These are phyloP conservation scores for Phtheirospermum japonicum DNA, from an alignment of 257 asterid genomes.

Conservation along the genomic window DNA sequence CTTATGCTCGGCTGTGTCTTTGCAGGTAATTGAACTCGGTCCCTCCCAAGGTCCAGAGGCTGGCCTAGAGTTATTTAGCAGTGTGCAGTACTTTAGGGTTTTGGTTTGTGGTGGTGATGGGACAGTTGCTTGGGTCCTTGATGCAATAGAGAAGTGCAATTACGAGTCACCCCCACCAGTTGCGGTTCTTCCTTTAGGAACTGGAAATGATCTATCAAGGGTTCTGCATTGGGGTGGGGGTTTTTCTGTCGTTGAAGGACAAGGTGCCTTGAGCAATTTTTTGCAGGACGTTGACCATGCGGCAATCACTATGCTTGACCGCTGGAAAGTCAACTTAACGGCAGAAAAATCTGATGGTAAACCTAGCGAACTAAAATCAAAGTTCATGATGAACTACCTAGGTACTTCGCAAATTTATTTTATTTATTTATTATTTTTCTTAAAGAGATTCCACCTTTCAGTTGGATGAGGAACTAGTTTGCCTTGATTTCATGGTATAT, in stretches of 20 bases:
- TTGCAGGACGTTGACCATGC: slow-evolving; percentile 69
- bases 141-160: slow-evolving; percentile 67
- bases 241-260: slow-evolving; percentile 66
- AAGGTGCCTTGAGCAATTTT: slow-evolving; percentile 70
- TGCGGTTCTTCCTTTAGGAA: slow-evolving; percentile 83
- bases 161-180: slow-evolving; percentile 86
- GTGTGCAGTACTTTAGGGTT: slow-evolving; percentile 65
- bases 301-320: slow-evolving; percentile 83
- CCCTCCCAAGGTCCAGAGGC: slow-evolving; percentile 79
- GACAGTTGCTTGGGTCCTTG: slow-evolving; percentile 90
- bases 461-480: not conserved
- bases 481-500: slow-evolving; percentile 15
- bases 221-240: slow-evolving; percentile 86
- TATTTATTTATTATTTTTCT: not conserved
- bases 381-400: slow-evolving; percentile 87
- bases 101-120: slow-evolving; percentile 95
- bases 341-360: slow-evolving; percentile 46
- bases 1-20: slow-evolving; percentile 27
- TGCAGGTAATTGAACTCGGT: slow-evolving; percentile 69
- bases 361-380: slow-evolving; percentile 46
- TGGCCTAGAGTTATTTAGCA: slow-evolving; percentile 65
- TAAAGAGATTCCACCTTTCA: not conserved
- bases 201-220: slow-evolving; percentile 88
- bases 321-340: slow-evolving; percentile 69
- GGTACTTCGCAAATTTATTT: slow-evolving; percentile 42